Conservation (phyloP, 768 basidiomycete genomes). For the Leucogyrophana mollusca region DNA sequence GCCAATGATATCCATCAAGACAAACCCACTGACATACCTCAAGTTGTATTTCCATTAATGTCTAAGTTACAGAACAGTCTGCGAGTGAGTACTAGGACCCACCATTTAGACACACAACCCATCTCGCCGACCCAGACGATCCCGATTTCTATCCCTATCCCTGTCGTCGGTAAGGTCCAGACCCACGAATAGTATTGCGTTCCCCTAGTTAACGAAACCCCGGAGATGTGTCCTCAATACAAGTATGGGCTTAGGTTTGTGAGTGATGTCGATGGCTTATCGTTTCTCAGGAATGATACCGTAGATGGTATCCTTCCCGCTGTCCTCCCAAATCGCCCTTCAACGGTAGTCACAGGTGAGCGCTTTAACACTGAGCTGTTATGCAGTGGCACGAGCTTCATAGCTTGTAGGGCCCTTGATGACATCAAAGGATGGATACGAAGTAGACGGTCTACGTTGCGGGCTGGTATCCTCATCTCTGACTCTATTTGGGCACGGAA, state of each 20-base stretch:
- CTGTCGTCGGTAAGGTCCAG: conserved; percentile 62
- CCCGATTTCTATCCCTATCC: too few relatives aligned
- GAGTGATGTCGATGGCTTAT: background rate
- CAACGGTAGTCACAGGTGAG: conserved; percentile 58
- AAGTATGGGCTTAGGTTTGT: conserved; percentile 39
- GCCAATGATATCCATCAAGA: too few relatives aligned
- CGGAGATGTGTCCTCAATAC: conserved; percentile 81
- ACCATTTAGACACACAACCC: too few relatives aligned
- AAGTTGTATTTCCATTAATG: too few relatives aligned
- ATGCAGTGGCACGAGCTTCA: background rate
- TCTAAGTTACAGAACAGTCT: too few relatives aligned
- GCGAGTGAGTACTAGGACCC: too few relatives aligned
- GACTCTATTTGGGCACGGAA: conserved; percentile 9
- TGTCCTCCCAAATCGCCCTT: conserved; percentile 19
- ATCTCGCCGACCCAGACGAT: too few relatives aligned
- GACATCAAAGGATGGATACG: conserved; percentile 77
- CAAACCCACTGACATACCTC: too few relatives aligned
- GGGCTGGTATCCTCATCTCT: too few relatives aligned
- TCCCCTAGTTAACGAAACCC: conserved; percentile 1
- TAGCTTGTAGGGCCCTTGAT: conserved; percentile 62
- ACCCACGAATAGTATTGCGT: background rate
- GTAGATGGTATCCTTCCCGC: conserved; percentile 64
- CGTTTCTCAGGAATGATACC: conserved; percentile 57
- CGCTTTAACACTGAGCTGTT: background rate
- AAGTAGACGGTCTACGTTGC: conserved; percentile 26